These are phyloP conservation scores for Punctularia strigosozonata DNA, from an alignment of 768 basidiomycete species.

Conservation along the genomic window DNA sequence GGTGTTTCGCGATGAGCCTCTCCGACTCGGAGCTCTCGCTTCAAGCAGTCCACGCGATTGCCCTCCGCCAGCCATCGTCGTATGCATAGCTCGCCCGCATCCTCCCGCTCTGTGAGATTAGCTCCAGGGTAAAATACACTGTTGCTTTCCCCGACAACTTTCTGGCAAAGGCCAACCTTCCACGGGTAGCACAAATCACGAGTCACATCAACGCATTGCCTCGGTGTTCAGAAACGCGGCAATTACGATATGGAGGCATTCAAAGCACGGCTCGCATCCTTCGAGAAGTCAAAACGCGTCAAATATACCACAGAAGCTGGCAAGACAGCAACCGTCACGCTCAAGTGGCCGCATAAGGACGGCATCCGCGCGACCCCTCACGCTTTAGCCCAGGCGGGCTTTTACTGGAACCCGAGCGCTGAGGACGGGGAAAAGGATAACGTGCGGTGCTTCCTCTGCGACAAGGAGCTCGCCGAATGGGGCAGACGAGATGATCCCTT, in stretches of 20 bases:
- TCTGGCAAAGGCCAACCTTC: too few relatives aligned
- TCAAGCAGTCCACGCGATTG: too few relatives aligned
- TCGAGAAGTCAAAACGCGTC: slow-evolving; percentile 47
- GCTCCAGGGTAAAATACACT: too few relatives aligned
- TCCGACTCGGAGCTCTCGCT: too few relatives aligned
- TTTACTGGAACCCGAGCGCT: slow-evolving; percentile 65
- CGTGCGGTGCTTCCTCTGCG: slow-evolving; percentile 78
- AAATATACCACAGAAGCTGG: slow-evolving; percentile 37
- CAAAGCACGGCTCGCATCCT: slow-evolving; percentile 48
- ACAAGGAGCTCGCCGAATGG: slow-evolving; percentile 78
- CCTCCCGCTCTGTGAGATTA: too few relatives aligned
- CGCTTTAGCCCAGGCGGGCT: slow-evolving; percentile 79
- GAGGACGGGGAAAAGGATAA: slow-evolving; percentile 64
- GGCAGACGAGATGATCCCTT: slow-evolving; percentile 78
- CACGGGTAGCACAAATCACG: too few relatives aligned
- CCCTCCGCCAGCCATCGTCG: too few relatives aligned
- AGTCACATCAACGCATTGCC: too few relatives aligned
- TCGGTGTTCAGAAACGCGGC: too few relatives aligned
- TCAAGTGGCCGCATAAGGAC: slow-evolving; percentile 70
- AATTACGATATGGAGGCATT: slow-evolving; percentile 16
- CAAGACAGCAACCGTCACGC: slow-evolving; percentile 29
- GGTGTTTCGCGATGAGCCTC: too few relatives aligned
- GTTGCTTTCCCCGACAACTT: too few relatives aligned
- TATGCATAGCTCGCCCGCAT: too few relatives aligned
- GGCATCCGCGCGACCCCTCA: slow-evolving; percentile 58